phyloP scores from a whole-genome alignment of 495 filamentous ascomycete species.

The Tuber aestivum region DNA sequence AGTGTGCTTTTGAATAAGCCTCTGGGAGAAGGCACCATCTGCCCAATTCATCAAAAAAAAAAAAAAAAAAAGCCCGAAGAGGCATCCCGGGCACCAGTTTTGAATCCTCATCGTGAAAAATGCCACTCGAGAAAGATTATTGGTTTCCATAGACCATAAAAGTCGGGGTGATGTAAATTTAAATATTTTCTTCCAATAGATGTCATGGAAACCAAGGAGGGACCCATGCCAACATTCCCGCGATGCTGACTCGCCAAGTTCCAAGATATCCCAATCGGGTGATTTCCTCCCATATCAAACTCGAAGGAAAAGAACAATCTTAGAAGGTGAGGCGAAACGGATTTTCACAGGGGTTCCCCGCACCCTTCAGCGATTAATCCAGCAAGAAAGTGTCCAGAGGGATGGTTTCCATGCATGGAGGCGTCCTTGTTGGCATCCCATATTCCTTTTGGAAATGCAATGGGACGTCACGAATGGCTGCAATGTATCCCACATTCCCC shows the following conservation, averaged over 20 bases:
- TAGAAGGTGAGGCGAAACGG: conserved; percentile 19
- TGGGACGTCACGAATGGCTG: background rate
- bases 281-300: background rate
- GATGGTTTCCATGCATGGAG: background rate
- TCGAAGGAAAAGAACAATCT: background rate
- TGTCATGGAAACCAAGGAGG: background rate
- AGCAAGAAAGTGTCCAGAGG: background rate
- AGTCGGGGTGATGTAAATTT: background rate
- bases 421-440: background rate
- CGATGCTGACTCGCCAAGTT: background rate
- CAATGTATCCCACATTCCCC: background rate
- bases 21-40: background rate
- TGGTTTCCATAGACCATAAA: background rate
- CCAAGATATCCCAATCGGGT: background rate
- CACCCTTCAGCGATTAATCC: background rate
- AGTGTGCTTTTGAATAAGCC: background rate
- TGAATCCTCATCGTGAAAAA: background rate
- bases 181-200: background rate
- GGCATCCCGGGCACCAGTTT: background rate
- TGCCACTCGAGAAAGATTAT: background rate
- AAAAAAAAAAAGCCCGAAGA: background rate
- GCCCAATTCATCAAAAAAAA: background rate
- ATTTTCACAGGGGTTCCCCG: conserved; percentile 34
- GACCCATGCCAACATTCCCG: background rate
- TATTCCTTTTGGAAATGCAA: background rate